phyloP scores from a whole-genome alignment of 768 basidiomycete genomes.

The Basidioascus undulatus region DNA sequence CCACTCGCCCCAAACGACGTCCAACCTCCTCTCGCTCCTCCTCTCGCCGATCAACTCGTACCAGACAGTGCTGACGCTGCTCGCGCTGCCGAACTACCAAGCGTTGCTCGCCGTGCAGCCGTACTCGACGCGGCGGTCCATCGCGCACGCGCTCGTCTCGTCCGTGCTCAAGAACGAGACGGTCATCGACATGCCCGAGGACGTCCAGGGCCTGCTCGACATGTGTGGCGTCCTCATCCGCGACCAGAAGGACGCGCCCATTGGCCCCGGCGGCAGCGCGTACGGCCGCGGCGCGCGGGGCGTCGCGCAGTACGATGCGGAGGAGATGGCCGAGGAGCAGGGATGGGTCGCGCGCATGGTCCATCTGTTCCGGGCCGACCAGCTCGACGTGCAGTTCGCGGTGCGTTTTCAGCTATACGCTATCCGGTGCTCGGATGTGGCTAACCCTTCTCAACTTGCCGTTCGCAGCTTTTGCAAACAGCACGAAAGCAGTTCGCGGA shows the following conservation, averaged over 20 bases:
- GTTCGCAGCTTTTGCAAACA: constrained; percentile 53
- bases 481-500: constrained; percentile 62
- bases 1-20: constrained; percentile 60
- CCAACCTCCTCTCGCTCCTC: constrained; percentile 74
- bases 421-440: not conserved
- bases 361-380: constrained; percentile 74
- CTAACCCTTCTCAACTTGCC: not conserved
- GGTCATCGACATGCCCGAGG: constrained; percentile 72
- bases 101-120: constrained; percentile 64
- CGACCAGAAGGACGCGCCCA: constrained; percentile 34
- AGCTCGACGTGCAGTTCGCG: constrained; percentile 70
- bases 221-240: constrained; percentile 77
- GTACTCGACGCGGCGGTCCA: constrained; percentile 68
- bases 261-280: constrained; percentile 25
- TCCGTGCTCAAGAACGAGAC: constrained; percentile 94
- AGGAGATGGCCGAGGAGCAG: constrained; percentile 93
- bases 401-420: constrained; percentile 24
- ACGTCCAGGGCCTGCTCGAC: constrained; percentile 79
- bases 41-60: constrained; percentile 90
- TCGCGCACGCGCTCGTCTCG: constrained; percentile 83
- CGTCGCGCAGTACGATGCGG: constrained; percentile 33
- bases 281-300: constrained; percentile 23
- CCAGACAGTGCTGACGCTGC: constrained; percentile 84
- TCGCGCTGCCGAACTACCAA: constrained; percentile 75
- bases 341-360: constrained; percentile 98